phyloP scores from a whole-genome alignment of 345 rosid genomes.

The Noccaea caerulescens region DNA sequence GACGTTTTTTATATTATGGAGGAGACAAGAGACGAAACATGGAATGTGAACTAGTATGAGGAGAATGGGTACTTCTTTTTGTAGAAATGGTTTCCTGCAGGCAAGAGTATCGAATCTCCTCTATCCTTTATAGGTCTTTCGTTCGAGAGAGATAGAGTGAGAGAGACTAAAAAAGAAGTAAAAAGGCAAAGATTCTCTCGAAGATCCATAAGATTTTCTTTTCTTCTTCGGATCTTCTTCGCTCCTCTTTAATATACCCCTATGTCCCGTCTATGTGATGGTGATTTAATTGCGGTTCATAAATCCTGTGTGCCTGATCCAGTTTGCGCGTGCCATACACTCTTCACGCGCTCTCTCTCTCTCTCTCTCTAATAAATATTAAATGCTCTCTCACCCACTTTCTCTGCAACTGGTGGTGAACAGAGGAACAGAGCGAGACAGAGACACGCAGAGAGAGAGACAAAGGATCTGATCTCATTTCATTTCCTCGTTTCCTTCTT shows the following conservation, averaged over 20 bases:
- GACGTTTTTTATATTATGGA: background rate
- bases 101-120: constrained; percentile 33
- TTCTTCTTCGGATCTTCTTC: constrained; percentile 34
- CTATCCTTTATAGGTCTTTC: constrained; percentile 34
- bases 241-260: constrained; percentile 9
- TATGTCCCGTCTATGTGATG: background rate
- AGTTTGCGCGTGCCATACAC: constrained; percentile 27
- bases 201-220: constrained; percentile 46
- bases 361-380: constrained; percentile 3
- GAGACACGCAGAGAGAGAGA: background rate
- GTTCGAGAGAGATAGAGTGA: constrained; percentile 12
- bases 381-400: constrained; percentile 42
- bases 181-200: constrained; percentile 47
- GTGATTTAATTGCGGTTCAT: constrained; percentile 32
- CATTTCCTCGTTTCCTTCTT: constrained; percentile 38
- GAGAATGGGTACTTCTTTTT: constrained; percentile 47
- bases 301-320: constrained; percentile 27
- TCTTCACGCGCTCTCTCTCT: constrained; percentile 6
- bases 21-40: constrained; percentile 44
- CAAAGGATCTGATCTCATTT: constrained; percentile 33
- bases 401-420: constrained; percentile 40
- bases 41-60: constrained; percentile 36
- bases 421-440: constrained; percentile 39
- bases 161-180: background rate
- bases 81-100: constrained; percentile 34